A percentile compares a stretch with the other conserved stretches of the same genome.
Conservation (phyloP, 2,329 filamentous ascomycete species). For the Ceratocystis variospora region DNA sequence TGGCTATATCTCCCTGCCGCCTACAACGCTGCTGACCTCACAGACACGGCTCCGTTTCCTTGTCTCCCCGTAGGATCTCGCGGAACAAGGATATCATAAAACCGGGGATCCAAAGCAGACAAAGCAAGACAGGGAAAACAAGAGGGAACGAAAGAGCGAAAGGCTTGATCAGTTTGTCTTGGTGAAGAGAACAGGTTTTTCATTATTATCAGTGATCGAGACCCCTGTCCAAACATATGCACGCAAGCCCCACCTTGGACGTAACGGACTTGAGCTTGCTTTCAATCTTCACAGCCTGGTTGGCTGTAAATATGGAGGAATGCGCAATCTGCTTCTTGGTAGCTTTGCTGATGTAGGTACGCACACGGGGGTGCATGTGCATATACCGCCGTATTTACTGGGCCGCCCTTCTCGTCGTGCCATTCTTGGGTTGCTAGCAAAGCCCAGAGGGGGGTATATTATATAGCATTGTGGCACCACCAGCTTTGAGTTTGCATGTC, state of each 20-base stretch:
- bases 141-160: not conserved
- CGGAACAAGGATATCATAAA: not conserved
- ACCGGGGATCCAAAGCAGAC: not conserved
- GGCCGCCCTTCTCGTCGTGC: too few relatives aligned
- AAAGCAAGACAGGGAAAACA: not conserved
- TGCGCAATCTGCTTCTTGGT: not conserved
- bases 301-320: not conserved
- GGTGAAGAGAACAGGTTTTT: not conserved
- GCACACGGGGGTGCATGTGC: not conserved
- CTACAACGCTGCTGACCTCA: not conserved
- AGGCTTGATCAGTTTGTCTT: not conserved
- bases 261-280: not conserved
- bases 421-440: too few relatives aligned
- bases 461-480: not conserved
- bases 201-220: too few relatives aligned
- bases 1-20: not conserved
- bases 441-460: too few relatives aligned
- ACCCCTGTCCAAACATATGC: not conserved
- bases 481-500: too few relatives aligned
- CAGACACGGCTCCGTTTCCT: not conserved
- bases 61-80: not conserved
- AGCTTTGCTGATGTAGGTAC: not conserved
- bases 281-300: slow-evolving; percentile 2
- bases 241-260: not conserved
- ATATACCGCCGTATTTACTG: too few relatives aligned